Evolutionary conservation across 2,329 filamentous ascomycete genomes (phyloP), one percentile per base, ranked within the genome.

Genomic region (Aspergillus bombycis): DNA sequence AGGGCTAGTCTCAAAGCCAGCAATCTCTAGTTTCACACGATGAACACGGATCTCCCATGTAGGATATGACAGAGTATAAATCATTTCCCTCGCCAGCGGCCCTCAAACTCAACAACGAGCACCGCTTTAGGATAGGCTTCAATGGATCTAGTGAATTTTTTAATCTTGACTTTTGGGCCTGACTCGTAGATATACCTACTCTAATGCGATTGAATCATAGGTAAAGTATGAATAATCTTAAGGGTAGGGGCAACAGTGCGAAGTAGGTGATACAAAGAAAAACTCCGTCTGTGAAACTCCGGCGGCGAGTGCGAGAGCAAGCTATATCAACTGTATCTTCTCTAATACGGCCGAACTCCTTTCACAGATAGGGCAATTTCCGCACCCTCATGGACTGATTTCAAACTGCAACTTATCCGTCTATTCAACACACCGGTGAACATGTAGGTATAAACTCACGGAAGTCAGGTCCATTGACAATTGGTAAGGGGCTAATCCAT

Each of bases 201-300:
- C 26, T 16, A 8, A n/a, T 52, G 14, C 26, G 26, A 52, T 19
- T 19, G 14, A n/a, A 16, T n/a, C 26, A 32, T n/a, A 52, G 11
- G 5, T 9, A 19, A 19, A 19, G 8, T 0, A 32, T 32, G 4
- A n/a, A 50, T 9, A 10, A 3, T 50, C 23, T 28, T 23, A 28
- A 9, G 3, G 46, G 30, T 11, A 26, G 16, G 26, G 26, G 19
- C 14, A 52, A n/a, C 14, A 32, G 21, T 48, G 12, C 16, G 9
- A 26, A 26, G 52, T 38, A 38, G 36, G 65, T 61, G 43, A 48
- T 36, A 63, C 61, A 57, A 38, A 58, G 28, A 53, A 57, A 65
- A 61, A 65, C 62, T 68, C 65, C 62, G 65, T 62, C 53, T 56
- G 41, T 55, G 58, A 68, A 68, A 65, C 65, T 69, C 66, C 68